Evolutionary conservation across 129 eudicot genomes (phyloP), one percentile per base, ranked within the genome.

Genomic region (Pseudognaphalium luteoalbum): DNA sequence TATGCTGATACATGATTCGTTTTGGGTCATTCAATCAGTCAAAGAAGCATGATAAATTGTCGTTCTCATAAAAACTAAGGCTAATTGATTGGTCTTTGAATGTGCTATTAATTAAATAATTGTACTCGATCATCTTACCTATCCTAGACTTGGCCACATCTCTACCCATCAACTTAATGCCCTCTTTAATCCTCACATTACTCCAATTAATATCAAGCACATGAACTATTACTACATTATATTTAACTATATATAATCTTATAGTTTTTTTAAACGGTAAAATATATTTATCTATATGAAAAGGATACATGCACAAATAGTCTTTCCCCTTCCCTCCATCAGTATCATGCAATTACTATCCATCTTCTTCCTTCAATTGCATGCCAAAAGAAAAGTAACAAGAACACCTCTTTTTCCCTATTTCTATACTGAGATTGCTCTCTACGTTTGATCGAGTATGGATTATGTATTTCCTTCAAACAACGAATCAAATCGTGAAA

Each of bases 111-210:
- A 80, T 80, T 80, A 74, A 74, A 80, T 80, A 80, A 80, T 42
- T 67, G 83, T 80, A 80, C 83, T 56, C 74, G 28, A 12, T 30
- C 25, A 74, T 30, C 28, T 74, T 67, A 61, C 70, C 64, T 66
- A 63, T 74, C 70, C 22, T 74, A 80, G 84, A 67, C 71, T 80
- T 74, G 62, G 76, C 66, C 83, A 65, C 80, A 67, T 74, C 80
- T 80, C 75, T 74, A 74, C 80, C 84, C 75, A 80, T 80, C 80
- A 58, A 80, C 84, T 80, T 80, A 80, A 80, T 67, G 80, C 34
- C 71, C 32, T 42, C 74, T 80, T 80, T 80, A 80, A 80, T 58
- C 80, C 71, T 57, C 52, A 65, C 75, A 66, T 70, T 42, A 67
- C 74, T 37, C 66, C 76, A 67, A 74, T 80, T 57, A 20, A 47